Evolutionary conservation across 495 filamentous ascomycete genomes (phyloP).

Genomic region (Aspergillus sclerotioniger): DNA sequence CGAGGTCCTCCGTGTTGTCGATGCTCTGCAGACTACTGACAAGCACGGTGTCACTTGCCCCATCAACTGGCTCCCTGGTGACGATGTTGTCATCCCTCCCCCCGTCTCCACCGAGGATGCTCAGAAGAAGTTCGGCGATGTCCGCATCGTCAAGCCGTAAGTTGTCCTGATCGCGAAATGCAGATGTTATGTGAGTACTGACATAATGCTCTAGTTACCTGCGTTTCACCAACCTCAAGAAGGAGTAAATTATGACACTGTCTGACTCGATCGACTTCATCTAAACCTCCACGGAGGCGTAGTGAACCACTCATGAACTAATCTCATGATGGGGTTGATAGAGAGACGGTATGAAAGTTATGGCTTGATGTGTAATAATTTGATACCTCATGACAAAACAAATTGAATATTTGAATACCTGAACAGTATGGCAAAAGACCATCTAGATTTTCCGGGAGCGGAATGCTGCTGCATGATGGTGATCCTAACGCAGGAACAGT

Average conservation of each 20-base stretch:
- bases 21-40: slow-evolving; percentile 95
- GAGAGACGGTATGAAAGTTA: slow-evolving; percentile 15
- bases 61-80: slow-evolving; percentile 85
- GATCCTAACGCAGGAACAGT: too few species aligned
- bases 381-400: slow-evolving; percentile 16
- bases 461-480: too few species aligned
- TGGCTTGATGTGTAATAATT: slow-evolving; percentile 14
- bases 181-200: slow-evolving; percentile 12
- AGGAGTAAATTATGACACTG: slow-evolving; percentile 29
- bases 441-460: too few species aligned
- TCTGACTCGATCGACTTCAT: slow-evolving; percentile 10
- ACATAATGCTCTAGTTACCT: slow-evolving; percentile 36
- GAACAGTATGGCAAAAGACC: too few species aligned
- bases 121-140: slow-evolving; percentile 84
- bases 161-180: slow-evolving; percentile 12
- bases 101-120: slow-evolving; percentile 82
- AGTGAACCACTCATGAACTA: neutral
- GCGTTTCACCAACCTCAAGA: slow-evolving; percentile 44
- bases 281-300: neutral
- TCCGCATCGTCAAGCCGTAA: slow-evolving; percentile 94
- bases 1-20: slow-evolving; percentile 91
- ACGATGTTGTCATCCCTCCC: slow-evolving; percentile 96
- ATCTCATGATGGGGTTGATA: neutral
- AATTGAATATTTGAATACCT: too few species aligned
- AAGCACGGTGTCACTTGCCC: slow-evolving; percentile 93